Base-by-base conservation (phyloP, 495 filamentous ascomycete genomes). In the Xylaria curta region DNA sequence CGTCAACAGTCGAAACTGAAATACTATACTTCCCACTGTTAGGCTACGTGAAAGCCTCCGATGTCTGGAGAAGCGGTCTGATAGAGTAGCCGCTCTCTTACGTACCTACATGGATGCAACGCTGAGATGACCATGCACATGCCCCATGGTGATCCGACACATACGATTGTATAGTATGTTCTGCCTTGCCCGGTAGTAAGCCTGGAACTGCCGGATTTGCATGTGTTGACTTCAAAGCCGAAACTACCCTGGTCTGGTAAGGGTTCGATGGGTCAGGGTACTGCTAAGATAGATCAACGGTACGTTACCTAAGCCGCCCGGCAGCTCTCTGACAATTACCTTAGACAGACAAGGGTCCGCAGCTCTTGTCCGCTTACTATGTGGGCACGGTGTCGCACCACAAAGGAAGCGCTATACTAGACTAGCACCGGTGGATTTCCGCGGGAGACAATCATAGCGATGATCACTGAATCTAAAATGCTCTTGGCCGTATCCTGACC, bases 291-390 rank as follows among this genome's bases (percentile, higher is more conserved):
- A 44, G 38, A 44, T 42, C 21, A 64, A 19, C 21, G 40, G 7
- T 44, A 46, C 12, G 61, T 64, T 64, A 64, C 38, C 38, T 59
- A 59, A 59, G 54, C 40, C 24, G 61, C 36, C 1, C 38, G 21
- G 21, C 60, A 26, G 38, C n/a, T 17, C 61, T 46, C 24, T 59
- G 54, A 59, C 54, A 59, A 59, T 59, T 59, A 59, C 54, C 54
- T 36, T 36, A 33, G 28, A 12, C 54, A n/a, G 28, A 59, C 28
- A 33, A n/a, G 54, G 54, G 54, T 59, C 54, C 9, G 54, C 54
- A 59, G 54, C 28, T 59, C 54, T 59, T 59, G 54, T 59, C 54
- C 28, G 54, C 54, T 59, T 59, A 59, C 54, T 59, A 59, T 59
- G 54, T 54, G 54, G 54, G 54, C 54, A 59, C 28, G 26, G 54